A percentile compares a stretch with the other conserved stretches of the same genome.
Conservation (phyloP, 2,329 filamentous ascomycete genomes). For the Fusarium protoensiforme region DNA sequence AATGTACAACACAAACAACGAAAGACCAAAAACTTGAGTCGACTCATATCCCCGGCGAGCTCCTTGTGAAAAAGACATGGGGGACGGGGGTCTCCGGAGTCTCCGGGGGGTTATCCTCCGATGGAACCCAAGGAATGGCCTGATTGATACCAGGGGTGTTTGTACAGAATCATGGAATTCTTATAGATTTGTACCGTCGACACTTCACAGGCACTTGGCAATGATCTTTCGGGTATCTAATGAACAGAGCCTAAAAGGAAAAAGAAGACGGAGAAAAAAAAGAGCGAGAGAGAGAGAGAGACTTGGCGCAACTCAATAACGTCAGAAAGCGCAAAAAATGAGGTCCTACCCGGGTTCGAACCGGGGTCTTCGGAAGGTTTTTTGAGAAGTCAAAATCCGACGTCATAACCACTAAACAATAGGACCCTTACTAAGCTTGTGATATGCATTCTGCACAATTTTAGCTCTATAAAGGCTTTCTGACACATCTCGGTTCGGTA, state of each 20-base stretch:
- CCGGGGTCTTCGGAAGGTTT: background rate
- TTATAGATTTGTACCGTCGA: background rate
- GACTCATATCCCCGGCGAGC: background rate
- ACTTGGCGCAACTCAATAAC: background rate
- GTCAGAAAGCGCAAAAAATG: background rate
- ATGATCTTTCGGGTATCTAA: background rate
- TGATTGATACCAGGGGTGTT: background rate
- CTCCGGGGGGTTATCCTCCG: background rate
- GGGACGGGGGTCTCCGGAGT: background rate
- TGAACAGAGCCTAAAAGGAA: background rate
- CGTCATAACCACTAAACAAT: background rate
- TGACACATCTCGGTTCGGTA: background rate
- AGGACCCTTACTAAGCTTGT: background rate
- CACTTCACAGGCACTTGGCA: background rate
- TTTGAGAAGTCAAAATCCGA: background rate
- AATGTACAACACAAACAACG: background rate
- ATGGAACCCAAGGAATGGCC: background rate
- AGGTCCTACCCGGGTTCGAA: background rate
- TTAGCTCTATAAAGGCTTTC: background rate
- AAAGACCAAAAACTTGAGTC: background rate
- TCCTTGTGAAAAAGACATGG: background rate
- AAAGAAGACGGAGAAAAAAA: background rate
- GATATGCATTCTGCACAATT: background rate
- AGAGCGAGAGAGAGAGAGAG: background rate
- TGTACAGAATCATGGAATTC: background rate